These are phyloP conservation scores for Garcia nutans DNA, from an alignment of 345 rosid genomes.

Conservation along the genomic window DNA sequence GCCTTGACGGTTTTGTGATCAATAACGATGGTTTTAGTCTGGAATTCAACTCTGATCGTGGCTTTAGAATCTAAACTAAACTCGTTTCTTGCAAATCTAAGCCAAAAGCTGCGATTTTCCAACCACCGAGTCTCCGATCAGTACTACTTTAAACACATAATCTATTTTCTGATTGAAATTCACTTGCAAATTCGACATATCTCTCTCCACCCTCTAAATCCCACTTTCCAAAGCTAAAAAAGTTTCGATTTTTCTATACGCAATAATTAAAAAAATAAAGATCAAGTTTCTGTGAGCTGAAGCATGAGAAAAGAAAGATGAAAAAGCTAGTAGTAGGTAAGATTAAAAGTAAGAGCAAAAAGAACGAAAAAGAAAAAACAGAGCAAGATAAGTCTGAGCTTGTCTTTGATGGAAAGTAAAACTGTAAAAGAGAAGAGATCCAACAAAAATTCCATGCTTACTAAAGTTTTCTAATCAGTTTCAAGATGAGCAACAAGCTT, in stretches of 20 bases:
- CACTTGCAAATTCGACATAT: conserved; percentile 42
- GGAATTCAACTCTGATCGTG: conserved; percentile 70
- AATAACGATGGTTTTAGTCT: conserved; percentile 53
- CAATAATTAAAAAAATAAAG: not conserved
- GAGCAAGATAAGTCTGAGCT: not conserved
- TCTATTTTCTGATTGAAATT: conserved; percentile 56
- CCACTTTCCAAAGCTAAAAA: not conserved
- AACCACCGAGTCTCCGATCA: conserved; percentile 70
- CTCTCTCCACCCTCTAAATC: not conserved
- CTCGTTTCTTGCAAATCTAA: conserved; percentile 60
- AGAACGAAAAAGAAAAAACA: too few relatives aligned
- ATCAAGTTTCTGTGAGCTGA: not conserved
- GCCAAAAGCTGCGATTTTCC: conserved; percentile 75
- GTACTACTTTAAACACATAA: conserved; percentile 62
- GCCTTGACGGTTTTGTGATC: conserved; percentile 65
- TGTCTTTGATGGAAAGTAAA: not conserved
- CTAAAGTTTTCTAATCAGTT: not conserved
- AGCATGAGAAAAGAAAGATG: not conserved
- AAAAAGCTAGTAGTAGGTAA: not conserved
- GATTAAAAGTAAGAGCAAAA: not conserved
- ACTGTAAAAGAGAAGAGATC: not conserved
- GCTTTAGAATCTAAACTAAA: conserved; percentile 65
- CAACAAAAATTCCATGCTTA: not conserved
- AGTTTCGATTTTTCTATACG: not conserved
- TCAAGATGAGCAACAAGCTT: not conserved